Evolutionary conservation across 345 rosid species (phyloP).

Genomic region (Eucalyptus sideroxylon): DNA sequence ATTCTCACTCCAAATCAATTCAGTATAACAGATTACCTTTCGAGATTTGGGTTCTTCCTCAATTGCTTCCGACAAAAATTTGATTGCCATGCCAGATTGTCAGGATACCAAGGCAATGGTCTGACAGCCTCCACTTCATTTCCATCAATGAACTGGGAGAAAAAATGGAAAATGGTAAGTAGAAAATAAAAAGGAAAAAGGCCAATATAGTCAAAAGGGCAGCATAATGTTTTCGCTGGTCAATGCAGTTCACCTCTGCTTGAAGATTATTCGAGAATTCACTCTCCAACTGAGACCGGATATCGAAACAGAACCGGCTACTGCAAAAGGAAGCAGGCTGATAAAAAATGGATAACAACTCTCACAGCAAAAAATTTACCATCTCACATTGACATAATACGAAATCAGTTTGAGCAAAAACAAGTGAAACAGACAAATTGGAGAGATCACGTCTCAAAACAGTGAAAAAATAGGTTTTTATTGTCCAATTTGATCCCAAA

Average conservation of each 20-base stretch:
- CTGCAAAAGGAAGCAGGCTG: conserved; percentile 16
- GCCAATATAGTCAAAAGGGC: neutral
- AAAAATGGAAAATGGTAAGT: neutral
- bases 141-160: conserved; percentile 43
- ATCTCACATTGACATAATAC: neutral
- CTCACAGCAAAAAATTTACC: neutral
- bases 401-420: neutral
- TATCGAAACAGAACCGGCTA: conserved; percentile 73
- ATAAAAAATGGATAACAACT: neutral
- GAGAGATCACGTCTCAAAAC: neutral
- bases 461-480: neutral
- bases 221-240: neutral
- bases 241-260: conserved; percentile 31
- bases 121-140: conserved; percentile 65
- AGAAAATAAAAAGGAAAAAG: neutral
- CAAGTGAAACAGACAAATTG: neutral
- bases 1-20: neutral
- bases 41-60: conserved; percentile 81
- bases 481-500: neutral
- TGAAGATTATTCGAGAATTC: conserved; percentile 73
- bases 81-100: conserved; percentile 89
- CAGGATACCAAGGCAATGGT: conserved; percentile 89
- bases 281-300: conserved; percentile 60
- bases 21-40: conserved; percentile 33
- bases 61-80: conserved; percentile 87